Base-by-base conservation (phyloP, 1,284 basidiomycete species). In the Leccinum solheimii region DNA sequence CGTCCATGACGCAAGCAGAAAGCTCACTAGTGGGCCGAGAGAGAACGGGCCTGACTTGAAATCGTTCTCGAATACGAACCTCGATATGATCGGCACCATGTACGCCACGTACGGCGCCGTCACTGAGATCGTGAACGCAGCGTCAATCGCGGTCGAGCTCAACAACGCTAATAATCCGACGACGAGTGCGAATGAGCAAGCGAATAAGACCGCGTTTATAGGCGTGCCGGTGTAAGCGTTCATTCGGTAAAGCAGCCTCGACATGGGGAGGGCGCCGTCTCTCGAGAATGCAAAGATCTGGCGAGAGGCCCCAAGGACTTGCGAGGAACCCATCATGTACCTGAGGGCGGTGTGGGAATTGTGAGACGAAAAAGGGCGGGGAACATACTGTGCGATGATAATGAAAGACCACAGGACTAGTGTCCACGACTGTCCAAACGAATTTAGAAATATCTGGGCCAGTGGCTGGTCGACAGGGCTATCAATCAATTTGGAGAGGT, bases 361-460 rank as follows among this genome's bases (percentile, higher is more conserved):
- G 7, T n/a, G 30, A 36, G 30, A 36, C 16, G 52, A 21, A 19
- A n/a, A 36, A 23, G 3, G n/a, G 19, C 19, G 16, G 14, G 10
- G 23, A 19, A 54, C 52, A 30, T 32, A 73, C 70, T 71, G 70
- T 7, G 60, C 65, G 10, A 71, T 19, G 19, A 71, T 65, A n/a
- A 71, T 58, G 26, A 69, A 62, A 9, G 66, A 63, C 70, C 71
- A 73, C 21, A 67, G 10, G 13, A 58, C 19, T 13, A 54, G 52
- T 21, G 52, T 36, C 52, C 52, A 54, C 5, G 30, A 16, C 13
- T 54, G 16, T 32, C 52, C 52, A 23, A 54, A 54, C 8, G 52
- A 54, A 54, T 36, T 54, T n/a, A 54, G 13, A 23, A 54, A 54
- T 54, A 54, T 54, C 19, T 36, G 52, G 19, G 52, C 32, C 21